A percentile compares a stretch with the other conserved stretches of the same genome.
Conservation (phyloP, 495 filamentous ascomycete species). For the Melanomma pulvis-pyrius region DNA sequence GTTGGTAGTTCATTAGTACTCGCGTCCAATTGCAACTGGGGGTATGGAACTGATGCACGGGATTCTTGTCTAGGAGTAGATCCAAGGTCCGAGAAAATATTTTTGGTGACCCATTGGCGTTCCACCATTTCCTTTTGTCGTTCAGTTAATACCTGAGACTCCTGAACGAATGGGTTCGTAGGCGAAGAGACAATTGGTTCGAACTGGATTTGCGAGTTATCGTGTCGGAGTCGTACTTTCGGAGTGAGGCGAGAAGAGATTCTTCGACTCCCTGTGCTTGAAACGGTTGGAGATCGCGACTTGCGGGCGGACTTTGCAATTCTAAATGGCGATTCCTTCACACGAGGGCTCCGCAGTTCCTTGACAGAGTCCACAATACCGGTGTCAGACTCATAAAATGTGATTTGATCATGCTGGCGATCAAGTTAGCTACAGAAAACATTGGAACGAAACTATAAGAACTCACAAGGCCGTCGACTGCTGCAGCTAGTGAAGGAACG, state of each 20-base stretch:
- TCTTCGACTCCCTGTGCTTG: constrained; percentile 2
- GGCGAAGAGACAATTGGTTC: constrained; percentile 65
- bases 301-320: not conserved
- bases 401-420: constrained; percentile 7
- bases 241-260: constrained; percentile 17
- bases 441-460: constrained; percentile 46
- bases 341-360: not conserved
- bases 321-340: constrained; percentile 20
- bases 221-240: constrained; percentile 51
- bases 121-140: constrained; percentile 72
- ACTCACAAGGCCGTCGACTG: constrained; percentile 46
- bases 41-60: constrained; percentile 2
- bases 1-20: constrained; percentile 30
- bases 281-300: constrained; percentile 14
- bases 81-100: constrained; percentile 70
- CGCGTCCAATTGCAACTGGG: constrained; percentile 21
- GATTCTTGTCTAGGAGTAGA: constrained; percentile 54
- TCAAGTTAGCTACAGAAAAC: constrained; percentile 56
- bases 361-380: not conserved
- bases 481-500: constrained; percentile 52
- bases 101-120: constrained; percentile 63
- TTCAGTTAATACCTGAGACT: constrained; percentile 72
- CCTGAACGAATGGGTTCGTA: constrained; percentile 44
- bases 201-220: constrained; percentile 80
- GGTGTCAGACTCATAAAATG: constrained; percentile 31